Evolutionary conservation across 495 filamentous ascomycete genomes (phyloP).

Genomic region (Aspergillus avenaceus): DNA sequence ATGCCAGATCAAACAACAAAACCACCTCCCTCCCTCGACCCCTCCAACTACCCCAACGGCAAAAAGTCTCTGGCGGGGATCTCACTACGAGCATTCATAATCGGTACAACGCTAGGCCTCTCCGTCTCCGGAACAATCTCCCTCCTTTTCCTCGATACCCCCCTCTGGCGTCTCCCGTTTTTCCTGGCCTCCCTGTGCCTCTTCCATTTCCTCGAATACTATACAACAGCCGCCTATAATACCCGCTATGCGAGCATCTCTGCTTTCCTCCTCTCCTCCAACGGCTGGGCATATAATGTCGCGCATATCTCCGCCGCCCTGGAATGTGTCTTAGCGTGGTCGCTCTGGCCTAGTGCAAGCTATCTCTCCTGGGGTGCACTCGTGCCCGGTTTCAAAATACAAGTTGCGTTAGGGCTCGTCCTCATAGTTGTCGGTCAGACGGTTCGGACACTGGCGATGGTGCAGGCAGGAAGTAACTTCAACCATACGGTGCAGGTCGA

Average conservation of each 20-base stretch:
- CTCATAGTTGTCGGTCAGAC: slow-evolving; percentile 70
- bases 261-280: slow-evolving; percentile 81
- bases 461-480: slow-evolving; percentile 84
- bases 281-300: slow-evolving; percentile 79
- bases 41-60: slow-evolving; percentile 49
- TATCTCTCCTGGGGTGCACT: slow-evolving; percentile 26
- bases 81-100: slow-evolving; percentile 64
- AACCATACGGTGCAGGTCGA: slow-evolving; percentile 77
- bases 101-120: slow-evolving; percentile 49
- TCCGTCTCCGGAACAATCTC: slow-evolving; percentile 41
- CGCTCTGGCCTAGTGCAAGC: slow-evolving; percentile 48
- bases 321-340: slow-evolving; percentile 62
- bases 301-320: slow-evolving; percentile 70
- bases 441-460: slow-evolving; percentile 75
- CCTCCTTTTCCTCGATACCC: slow-evolving; percentile 33
- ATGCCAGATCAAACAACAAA: slow-evolving; percentile 5
- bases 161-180: slow-evolving; percentile 79
- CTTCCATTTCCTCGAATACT: slow-evolving; percentile 98
- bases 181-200: slow-evolving; percentile 70
- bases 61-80: slow-evolving; percentile 74
- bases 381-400: slow-evolving; percentile 16
- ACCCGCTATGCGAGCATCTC: slow-evolving; percentile 62
- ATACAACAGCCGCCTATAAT: slow-evolving; percentile 80
- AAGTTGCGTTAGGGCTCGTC: slow-evolving; percentile 50
- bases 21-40: slow-evolving; percentile 18